Evolutionary conservation across 495 filamentous ascomycete species (phyloP), one percentile per base, ranked within the genome.

Genomic region (Lasiosphaeris hirsuta): DNA sequence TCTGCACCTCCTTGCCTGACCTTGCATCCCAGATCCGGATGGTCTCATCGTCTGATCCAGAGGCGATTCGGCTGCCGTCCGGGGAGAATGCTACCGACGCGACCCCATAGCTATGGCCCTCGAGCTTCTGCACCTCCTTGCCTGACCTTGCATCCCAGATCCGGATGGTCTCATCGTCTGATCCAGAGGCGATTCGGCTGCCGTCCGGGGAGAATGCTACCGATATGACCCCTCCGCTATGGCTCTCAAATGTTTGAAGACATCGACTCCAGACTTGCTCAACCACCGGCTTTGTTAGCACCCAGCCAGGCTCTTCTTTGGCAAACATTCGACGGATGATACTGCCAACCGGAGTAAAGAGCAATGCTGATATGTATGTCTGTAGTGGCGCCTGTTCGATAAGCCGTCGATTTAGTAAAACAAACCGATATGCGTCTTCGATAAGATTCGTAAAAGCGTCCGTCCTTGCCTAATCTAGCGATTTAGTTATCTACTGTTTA

Each of bases 191-290:
- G 23, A 30, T 30, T 2, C 23, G 23, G 23, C 23, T 30, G 39
- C 39, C 39, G 39, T 41, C 39, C 7, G 39, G 39, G 11, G 39
- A 41, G 39, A 41, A 41, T 2, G 39, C 39, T 11, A 41, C 39
- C 11, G 39, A 11, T 4, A 2, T 2, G 39, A 41, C 39, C 14
- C 2, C 2, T 2, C 14, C 39, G 7, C 7, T 41, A 41, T 41
- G 45, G 45, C 45, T 18, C 45, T 49, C 45, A 23, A 49, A 35
- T 35, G 19, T 49, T 49, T 49, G 45, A 30, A 49, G 30, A 35
- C 45, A 49, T 49, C 11, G 18, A 49, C 30, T 35, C 19, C 45
- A 30, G 45, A 33, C 18, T 49, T 49, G 23, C 23, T 30, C 23
- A 5, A 30, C 23, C 5, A 30, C 23, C 42, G 42, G 42, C 42